These are phyloP conservation scores for Candolleomyces eurysporus DNA, from an alignment of 768 basidiomycete genomes.

Conservation along the genomic window DNA sequence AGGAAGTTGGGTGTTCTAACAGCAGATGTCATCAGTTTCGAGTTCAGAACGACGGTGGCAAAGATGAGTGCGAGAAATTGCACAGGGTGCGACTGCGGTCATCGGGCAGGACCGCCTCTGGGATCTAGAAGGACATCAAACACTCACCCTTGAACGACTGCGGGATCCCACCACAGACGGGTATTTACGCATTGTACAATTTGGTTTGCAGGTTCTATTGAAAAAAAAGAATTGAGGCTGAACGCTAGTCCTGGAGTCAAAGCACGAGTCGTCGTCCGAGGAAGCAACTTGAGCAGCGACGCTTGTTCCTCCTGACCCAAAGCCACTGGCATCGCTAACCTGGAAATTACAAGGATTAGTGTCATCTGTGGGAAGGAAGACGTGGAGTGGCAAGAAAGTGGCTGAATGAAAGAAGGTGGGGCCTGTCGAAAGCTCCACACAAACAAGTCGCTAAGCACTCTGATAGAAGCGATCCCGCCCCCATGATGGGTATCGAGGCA, in stretches of 20 bases:
- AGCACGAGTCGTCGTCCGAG: conserved; percentile 59
- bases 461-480: too few species aligned
- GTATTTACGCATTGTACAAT: conserved; percentile 63
- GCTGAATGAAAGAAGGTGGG: not conserved
- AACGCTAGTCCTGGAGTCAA: conserved; percentile 46
- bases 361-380: not conserved
- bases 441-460: too few species aligned
- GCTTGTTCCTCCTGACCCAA: conserved; percentile 76
- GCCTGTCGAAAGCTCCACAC: too few species aligned
- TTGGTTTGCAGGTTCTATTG: conserved; percentile 58
- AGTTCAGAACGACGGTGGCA: not conserved
- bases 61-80: not conserved
- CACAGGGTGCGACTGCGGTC: too few species aligned
- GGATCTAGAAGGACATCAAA: not conserved
- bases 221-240: conserved; percentile 60
- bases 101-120: too few species aligned
- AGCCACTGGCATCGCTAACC: conserved; percentile 39
- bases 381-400: conserved; percentile 4
- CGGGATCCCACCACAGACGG: conserved; percentile 64
- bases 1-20: conserved; percentile 59
- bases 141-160: conserved; percentile 51
- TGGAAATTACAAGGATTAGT: conserved; percentile 7
- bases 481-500: too few species aligned
- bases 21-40: not conserved
- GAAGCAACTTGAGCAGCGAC: conserved; percentile 53